These are phyloP conservation scores for Umbellularia californica DNA, from an alignment of 164 flowering plant species.

Conservation along the genomic window DNA sequence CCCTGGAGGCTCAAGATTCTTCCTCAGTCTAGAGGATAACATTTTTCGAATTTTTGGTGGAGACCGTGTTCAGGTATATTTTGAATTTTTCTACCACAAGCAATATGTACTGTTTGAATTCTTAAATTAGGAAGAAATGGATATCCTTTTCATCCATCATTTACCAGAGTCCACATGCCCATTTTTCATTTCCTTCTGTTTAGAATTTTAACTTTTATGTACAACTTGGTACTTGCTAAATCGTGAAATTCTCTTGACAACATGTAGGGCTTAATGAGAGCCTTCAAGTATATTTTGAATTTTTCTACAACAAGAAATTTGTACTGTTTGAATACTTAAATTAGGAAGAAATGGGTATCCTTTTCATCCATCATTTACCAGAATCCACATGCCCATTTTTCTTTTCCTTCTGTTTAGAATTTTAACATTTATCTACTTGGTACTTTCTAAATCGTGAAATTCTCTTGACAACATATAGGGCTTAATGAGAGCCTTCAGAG, in stretches of 20 bases:
- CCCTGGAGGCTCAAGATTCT: conserved; percentile 96
- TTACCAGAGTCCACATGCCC: background rate
- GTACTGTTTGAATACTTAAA: background rate
- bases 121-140: background rate
- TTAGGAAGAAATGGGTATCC: background rate
- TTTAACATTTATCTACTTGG: background rate
- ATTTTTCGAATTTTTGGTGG: conserved; percentile 96
- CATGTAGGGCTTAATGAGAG: conserved; percentile 91
- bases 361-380: background rate
- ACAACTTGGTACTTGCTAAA: too few relatives aligned
- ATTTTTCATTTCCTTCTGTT: background rate
- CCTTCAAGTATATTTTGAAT: conserved; percentile 60
- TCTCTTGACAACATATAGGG: conserved; percentile 48
- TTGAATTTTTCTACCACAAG: background rate
- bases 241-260: conserved; percentile 2
- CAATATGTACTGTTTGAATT: background rate
- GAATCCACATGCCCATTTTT: background rate
- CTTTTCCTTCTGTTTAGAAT: background rate
- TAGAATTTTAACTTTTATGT: background rate
- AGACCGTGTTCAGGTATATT: conserved; percentile 81
- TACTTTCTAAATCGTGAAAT: background rate
- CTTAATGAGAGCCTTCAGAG: conserved; percentile 95
- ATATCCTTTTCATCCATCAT: background rate
- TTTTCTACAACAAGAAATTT: background rate
- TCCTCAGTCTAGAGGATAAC: conserved; percentile 98